These are phyloP conservation scores for Talaromyces sp. DNA, from an alignment of 2,329 filamentous ascomycete genomes.

Conservation along the genomic window DNA sequence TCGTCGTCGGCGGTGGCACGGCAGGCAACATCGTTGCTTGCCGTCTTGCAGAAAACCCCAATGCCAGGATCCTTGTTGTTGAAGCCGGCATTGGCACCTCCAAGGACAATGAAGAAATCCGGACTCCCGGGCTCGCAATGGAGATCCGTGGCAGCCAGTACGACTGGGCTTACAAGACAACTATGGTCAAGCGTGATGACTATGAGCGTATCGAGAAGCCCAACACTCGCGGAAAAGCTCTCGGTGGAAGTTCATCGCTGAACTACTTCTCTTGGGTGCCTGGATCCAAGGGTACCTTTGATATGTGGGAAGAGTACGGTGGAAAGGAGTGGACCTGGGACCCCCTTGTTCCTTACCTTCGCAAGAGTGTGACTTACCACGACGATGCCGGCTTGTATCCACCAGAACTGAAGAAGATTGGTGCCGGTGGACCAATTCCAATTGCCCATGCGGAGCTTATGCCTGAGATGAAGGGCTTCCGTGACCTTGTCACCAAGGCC, in stretches of 20 bases:
- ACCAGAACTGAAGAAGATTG: conserved; percentile 44
- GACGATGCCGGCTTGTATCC: conserved; percentile 46
- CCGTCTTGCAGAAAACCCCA: conserved; percentile 25
- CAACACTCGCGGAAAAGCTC: conserved; percentile 55
- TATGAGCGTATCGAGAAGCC: conserved; percentile 58
- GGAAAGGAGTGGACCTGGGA: conserved; percentile 53
- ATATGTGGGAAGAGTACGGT: conserved; percentile 42
- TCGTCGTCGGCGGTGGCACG: conserved; percentile 31
- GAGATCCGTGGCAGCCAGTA: conserved; percentile 50
- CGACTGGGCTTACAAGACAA: conserved; percentile 59
- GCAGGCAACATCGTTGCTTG: conserved; percentile 28
- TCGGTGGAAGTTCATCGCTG: conserved; percentile 53
- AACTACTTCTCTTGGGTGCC: conserved; percentile 63
- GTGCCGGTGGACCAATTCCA: conserved; percentile 44
- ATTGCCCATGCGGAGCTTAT: conserved; percentile 44
- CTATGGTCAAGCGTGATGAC: conserved; percentile 53
- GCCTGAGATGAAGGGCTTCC: conserved; percentile 47
- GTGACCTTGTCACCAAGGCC: conserved; percentile 37
- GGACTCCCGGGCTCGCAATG: conserved; percentile 52
- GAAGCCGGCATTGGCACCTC: conserved; percentile 28
- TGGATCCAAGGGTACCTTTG: conserved; percentile 52
- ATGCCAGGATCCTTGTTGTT: conserved; percentile 14
- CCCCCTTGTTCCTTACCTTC: conserved; percentile 42
- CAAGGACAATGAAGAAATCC: conserved; percentile 46
- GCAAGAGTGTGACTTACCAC: conserved; percentile 43